These are phyloP conservation scores for Neoboletus brunneissimus DNA, from an alignment of 768 basidiomycete genomes.

Conservation along the genomic window DNA sequence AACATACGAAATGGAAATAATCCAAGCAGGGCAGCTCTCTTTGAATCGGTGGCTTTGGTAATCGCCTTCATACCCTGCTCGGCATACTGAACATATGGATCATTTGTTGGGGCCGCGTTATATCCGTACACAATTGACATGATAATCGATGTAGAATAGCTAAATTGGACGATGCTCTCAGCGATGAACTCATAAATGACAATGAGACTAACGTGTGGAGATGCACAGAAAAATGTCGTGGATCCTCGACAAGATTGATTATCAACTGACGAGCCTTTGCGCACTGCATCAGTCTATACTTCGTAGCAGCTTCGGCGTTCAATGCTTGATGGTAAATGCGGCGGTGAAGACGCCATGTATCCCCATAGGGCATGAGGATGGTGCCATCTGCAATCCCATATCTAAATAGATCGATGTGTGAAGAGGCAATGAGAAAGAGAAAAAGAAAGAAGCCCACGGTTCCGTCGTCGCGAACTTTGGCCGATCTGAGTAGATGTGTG, in stretches of 20 bases:
- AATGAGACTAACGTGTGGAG: constrained; percentile 21
- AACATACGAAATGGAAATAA: constrained; percentile 29
- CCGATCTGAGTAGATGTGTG: constrained; percentile 35
- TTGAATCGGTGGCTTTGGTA: constrained; percentile 14
- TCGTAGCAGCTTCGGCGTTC: constrained; percentile 23
- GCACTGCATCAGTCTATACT: constrained; percentile 35
- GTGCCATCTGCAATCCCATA: constrained; percentile 36
- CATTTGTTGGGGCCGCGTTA: constrained; percentile 15
- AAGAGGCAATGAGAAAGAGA: background rate
- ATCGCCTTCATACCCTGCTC: constrained; percentile 17
- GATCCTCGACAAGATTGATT: constrained; percentile 28
- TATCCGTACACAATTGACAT: constrained; percentile 30
- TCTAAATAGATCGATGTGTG: constrained; percentile 5
- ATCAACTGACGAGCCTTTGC: constrained; percentile 34
- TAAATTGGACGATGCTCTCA: constrained; percentile 7
- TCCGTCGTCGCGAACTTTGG: constrained; percentile 26
- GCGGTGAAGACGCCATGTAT: constrained; percentile 38
- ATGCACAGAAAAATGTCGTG: constrained; percentile 27
- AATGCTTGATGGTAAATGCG: constrained; percentile 36
- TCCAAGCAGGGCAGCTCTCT: constrained; percentile 20
- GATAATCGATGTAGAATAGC: constrained; percentile 26
- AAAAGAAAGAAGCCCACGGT: constrained; percentile 11
- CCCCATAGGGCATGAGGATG: constrained; percentile 37
- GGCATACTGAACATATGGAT: constrained; percentile 22
- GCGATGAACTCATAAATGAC: background rate